Evolutionary conservation across 2,329 filamentous ascomycete genomes (phyloP), one percentile per base, ranked within the genome.

Genomic region (Botryotinia narcissicola): DNA sequence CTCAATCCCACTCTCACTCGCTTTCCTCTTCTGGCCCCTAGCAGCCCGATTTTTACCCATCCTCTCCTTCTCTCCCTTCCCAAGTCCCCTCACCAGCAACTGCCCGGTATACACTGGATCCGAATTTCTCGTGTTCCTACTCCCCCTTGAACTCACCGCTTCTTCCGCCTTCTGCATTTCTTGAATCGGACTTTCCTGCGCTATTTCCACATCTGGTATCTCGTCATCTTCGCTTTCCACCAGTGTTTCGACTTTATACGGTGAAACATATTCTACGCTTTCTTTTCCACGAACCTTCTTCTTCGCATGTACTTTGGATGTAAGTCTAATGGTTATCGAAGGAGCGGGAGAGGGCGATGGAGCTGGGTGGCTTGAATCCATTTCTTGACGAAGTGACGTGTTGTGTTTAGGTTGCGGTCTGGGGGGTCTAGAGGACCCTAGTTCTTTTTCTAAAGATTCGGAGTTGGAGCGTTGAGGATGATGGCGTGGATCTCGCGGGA

Each of bases 41-140:
- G 9, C 37, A 4, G 22, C 40, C 37, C 18, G 4, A 32, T 48
- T 5, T 25, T n/a, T 35, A 25, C 5, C 3, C 32, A 35, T 25
- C 18, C 46, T 72, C 35, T 48, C 66, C 46, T 29, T 67, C 37
- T 54, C 42, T 9, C 46, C 60, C 10, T 16, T 67, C 16, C 70
- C 61, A 8, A 37, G 29, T 3, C 32, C 68, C 18, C 44, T 14
- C 9, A 72, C 46, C 9, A 72, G 14, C 1, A 72, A 1, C 9
- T 72, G 60, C 10, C 70, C 70, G 4, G 37, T 37, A 37, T 72
- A 72, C 16, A 54, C 35, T 10, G 61, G 70, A 44, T 59, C n/a
- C 1, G 10, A 16, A 32, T 72, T 72, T 35, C 70, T 72, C n/a
- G 61, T 72, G 10, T 61, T 72, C 29, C 70, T 54, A 25, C 61